Conservation (phyloP, 257 asterid genomes). For the Ajuga chamaepitys region DNA sequence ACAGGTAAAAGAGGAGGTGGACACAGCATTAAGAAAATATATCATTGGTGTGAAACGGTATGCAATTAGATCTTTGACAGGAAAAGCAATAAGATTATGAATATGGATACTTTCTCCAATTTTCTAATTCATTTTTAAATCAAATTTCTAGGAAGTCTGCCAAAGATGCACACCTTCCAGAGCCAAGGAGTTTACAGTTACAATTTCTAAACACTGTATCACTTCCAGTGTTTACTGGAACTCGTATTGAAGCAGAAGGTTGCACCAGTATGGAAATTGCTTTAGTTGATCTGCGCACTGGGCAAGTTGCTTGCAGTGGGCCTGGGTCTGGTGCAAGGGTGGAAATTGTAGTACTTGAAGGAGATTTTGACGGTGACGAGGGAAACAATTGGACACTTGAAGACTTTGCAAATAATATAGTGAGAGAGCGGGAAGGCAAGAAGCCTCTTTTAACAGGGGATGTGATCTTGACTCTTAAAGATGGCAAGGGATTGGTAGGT, state of each 20-base stretch:
- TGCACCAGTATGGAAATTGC: conserved; percentile 42
- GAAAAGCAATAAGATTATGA: background rate
- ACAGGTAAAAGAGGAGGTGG: conserved; percentile 96
- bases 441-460: conserved; percentile 73
- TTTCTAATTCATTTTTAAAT: background rate
- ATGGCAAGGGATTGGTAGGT: conserved; percentile 55
- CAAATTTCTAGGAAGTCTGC: conserved; percentile 41
- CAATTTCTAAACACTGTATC: conserved; percentile 45
- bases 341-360: conserved; percentile 79
- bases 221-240: conserved; percentile 80
- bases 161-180: conserved; percentile 46
- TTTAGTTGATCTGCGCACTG: conserved; percentile 48
- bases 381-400: conserved; percentile 56
- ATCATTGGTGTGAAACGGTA: conserved; percentile 55
- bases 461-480: conserved; percentile 43
- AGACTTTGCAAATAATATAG: conserved; percentile 60
- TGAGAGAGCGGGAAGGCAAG: conserved; percentile 77
- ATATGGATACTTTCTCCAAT: background rate
- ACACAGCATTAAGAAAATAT: conserved; percentile 66
- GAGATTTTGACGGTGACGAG: conserved; percentile 71
- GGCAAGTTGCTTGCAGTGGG: conserved; percentile 48
- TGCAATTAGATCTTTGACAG: background rate
- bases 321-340: conserved; percentile 58
- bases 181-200: conserved; percentile 52
- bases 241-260: conserved; percentile 77